Conservation (phyloP, 2,329 filamentous ascomycete species). For the Hymenoscyphus scutula region DNA sequence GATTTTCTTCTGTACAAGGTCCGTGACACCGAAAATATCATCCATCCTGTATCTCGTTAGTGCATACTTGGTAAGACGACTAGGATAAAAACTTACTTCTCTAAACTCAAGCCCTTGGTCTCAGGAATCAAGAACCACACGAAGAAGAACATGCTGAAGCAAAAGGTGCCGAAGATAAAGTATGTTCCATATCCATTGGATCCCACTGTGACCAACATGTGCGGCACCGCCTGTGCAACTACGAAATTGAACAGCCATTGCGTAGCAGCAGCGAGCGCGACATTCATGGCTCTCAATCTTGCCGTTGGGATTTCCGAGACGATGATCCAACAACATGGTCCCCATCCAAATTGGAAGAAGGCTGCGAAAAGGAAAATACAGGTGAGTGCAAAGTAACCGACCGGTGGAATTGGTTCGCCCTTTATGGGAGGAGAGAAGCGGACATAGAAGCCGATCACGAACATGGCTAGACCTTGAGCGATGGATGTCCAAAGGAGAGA, state of each 20-base stretch:
- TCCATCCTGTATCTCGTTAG: slow-evolving; percentile 46
- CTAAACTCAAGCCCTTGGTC: slow-evolving; percentile 63
- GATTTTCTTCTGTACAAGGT: slow-evolving; percentile 40
- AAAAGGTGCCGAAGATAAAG: slow-evolving; percentile 67
- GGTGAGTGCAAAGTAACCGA: slow-evolving; percentile 68
- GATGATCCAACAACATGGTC: slow-evolving; percentile 68
- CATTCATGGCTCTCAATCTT: slow-evolving; percentile 63
- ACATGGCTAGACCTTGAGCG: slow-evolving; percentile 61
- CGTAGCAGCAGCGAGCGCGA: slow-evolving; percentile 64
- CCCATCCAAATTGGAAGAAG: slow-evolving; percentile 70
- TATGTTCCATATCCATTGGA: slow-evolving; percentile 55
- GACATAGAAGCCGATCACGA: slow-evolving; percentile 70
- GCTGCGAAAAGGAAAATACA: slow-evolving; percentile 72
- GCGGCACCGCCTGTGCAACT: slow-evolving; percentile 64
- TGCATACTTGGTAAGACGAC: not conserved
- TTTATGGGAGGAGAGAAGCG: slow-evolving; percentile 56
- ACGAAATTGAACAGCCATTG: slow-evolving; percentile 77
- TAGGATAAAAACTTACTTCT: slow-evolving; percentile 43
- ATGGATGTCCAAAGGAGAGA: slow-evolving; percentile 63
- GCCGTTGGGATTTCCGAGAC: slow-evolving; percentile 69
- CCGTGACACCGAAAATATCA: slow-evolving; percentile 61
- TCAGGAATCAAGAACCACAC: slow-evolving; percentile 51
- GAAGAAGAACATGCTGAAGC: slow-evolving; percentile 53
- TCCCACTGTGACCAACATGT: slow-evolving; percentile 60
- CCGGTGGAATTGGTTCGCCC: slow-evolving; percentile 55